Evolutionary conservation across 306 rosid species (phyloP), one percentile per base, ranked within the genome.

Genomic region (Prunus kanzakura): DNA sequence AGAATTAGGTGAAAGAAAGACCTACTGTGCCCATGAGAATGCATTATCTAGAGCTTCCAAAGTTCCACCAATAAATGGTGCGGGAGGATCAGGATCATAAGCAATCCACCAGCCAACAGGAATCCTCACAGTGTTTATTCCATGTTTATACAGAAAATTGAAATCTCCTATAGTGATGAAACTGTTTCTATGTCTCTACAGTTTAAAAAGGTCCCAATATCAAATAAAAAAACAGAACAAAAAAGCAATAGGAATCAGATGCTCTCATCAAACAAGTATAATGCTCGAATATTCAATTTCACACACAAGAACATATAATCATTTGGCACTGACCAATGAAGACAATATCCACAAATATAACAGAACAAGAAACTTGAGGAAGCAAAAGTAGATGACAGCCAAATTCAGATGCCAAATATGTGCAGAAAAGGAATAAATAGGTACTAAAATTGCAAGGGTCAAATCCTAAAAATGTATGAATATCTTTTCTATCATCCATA

Each of bases 81-180:
- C 71, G 0, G 95, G 98, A 89, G 97, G 97, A 90, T 95, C 89
- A 46, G 98, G 96, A 85, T 95, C 97, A 82, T 70, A 92, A 77
- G 98, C 96, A 86, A 92, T 92, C 97, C 98, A 90, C 97, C 97
- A 94, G 67, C 97, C 98, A 80, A 94, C 97, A 19, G 97, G 98
- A 64, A 92, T 92, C 87, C 98, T 90, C 83, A 89, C 98, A 6
- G 98, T 85, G 80, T 94, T 94, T 82, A 94, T 88, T 86, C 97
- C 96, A 79, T 88, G 93, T 84, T 87, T 84, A 76, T 80, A 73
- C 78, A 94, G 90, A 92, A 94, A 94, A 62, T 71, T 78, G 87
- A 94, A 94, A 88, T 94, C 96, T 63, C 86, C 93, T 46, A 77
- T 15, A 20, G 88, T 85, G 76, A 92, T 73, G 78, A 92, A 95